Evolutionary conservation across 2,329 filamentous ascomycete species (phyloP), one percentile per base, ranked within the genome.

Genomic region (Aspergillus flavus): DNA sequence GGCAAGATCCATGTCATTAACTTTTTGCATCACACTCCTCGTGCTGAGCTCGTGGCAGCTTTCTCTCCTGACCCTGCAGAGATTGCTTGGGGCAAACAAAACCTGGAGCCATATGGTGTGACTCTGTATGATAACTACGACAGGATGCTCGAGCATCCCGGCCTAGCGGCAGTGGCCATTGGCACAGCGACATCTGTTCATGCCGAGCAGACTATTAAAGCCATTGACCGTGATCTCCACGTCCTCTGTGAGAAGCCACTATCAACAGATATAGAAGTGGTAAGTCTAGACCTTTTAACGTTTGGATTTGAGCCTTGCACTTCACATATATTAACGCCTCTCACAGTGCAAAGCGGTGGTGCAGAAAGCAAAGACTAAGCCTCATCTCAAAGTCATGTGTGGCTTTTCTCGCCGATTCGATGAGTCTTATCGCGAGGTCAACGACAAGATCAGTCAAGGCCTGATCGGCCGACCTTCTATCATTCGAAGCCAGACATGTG

Each of bases 401-500:
- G 87, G 86, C n/a, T 89, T 89, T 79, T 87, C 85, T 4, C 83
- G 87, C 41, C 84, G 87, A 56, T 91, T 91, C 77, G 89, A 91
- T 69, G 79, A 83, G 41, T 88, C 85, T 34, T 91, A 90, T 78
- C 81, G 86, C 60, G 82, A 87, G 54, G 88, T 87, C 32, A 81
- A 80, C 68, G 69, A 77, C n/a, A 83, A 85, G 66, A 81, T 85
- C 66, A 75, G 81, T 28, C 70, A 75, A 0, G 87, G 87, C 10
- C 71, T 81, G 41, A 89, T 90, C 66, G 88, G 88, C 3, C 81
- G 83, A 2, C 85, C 87, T 0, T 82, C 84, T 2, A 80, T 90
- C 59, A 80, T 90, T 66, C 85, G 87, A 64, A 85, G 82, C 41
- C 87, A 90, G 75, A 90, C 87, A 0, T 89, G 86, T 74, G 88